Base-by-base conservation (phyloP, 768 basidiomycete genomes). In the Pulveroboletus sp. region DNA sequence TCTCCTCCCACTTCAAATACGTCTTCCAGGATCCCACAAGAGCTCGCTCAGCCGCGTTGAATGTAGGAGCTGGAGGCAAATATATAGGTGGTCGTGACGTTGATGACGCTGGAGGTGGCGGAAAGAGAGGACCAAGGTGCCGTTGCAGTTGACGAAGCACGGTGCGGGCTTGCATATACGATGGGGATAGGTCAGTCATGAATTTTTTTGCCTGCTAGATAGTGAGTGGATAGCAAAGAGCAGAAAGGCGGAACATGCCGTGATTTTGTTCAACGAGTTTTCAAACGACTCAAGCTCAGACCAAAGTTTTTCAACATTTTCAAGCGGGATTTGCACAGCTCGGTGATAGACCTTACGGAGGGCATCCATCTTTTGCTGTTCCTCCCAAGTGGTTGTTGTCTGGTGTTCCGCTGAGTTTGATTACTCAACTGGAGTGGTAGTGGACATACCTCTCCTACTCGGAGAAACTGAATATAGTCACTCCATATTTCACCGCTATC, bases 1-100 rank as follows among this genome's bases (percentile, higher is more conserved):
- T 78, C 66, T 95, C 91, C 68, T 99, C 95, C 89, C 90, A 97
- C 59, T 93, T 93, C 32, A 98, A 71, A 65, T 97, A 98, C 1
- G 79, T 74, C 60, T 91, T 90, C 97, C 97, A 99, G 21, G 81
- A 80, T 20, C 84, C 81, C n/a, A 93, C 81, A 24, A 87, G 77
- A 14, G 77, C 76, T 38, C 88, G 77, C 60, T 97, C 93, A 1
- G 77, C 72, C 2, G 78, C 69, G 23, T 81, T 82, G 68, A 92
- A 91, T 20, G 79, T 85, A 5, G 93, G 88, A 9, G 78, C 72
- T 0, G 81, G 74, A 0, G 89, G 89, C 2, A 94, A 72, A 50
- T 79, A 80, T 24, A 90, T 68, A 3, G 70, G 57, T 12, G 71
- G 70, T 13, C 73, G 65, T 14, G 66, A 65, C 10, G 68, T 62